Conservation (phyloP, 305 asterid species). For the Rubia peregrina region DNA sequence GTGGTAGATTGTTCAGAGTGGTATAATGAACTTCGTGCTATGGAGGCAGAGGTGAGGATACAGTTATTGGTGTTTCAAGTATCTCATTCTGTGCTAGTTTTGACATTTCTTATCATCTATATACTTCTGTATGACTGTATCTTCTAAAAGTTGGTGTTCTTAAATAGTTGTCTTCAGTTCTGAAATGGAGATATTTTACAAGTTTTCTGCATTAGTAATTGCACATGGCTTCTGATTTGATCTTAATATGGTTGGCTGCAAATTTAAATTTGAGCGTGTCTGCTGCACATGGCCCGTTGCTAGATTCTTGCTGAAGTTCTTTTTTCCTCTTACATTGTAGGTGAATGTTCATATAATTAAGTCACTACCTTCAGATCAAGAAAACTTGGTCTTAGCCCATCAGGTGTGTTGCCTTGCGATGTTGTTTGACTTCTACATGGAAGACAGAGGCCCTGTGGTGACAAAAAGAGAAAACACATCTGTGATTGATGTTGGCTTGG, state of each 20-base stretch:
- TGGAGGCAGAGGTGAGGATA: conserved; percentile 88
- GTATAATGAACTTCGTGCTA: conserved; percentile 87
- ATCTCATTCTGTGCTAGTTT: neutral
- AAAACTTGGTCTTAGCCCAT: conserved; percentile 60
- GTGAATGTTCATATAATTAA: conserved; percentile 67
- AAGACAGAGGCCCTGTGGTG: conserved; percentile 37
- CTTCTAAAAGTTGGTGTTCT: neutral
- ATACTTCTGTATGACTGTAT: neutral
- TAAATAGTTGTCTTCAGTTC: neutral
- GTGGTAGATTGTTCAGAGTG: conserved; percentile 45
- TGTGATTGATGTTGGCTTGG: conserved; percentile 69
- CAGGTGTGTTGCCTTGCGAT: conserved; percentile 82
- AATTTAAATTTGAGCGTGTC: neutral
- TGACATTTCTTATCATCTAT: neutral
- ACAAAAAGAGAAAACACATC: conserved; percentile 46
- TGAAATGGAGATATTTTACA: neutral
- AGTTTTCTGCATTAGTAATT: neutral
- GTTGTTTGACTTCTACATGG: conserved; percentile 77
- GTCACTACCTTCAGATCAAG: conserved; percentile 58
- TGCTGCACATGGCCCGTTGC: neutral
- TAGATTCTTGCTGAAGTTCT: neutral
- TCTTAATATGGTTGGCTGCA: neutral
- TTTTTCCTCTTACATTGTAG: conserved; percentile 34
- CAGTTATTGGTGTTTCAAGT: neutral
- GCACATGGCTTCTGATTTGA: neutral